Conservation (phyloP, 345 rosid genomes). For the Carallia pectinifolia region DNA sequence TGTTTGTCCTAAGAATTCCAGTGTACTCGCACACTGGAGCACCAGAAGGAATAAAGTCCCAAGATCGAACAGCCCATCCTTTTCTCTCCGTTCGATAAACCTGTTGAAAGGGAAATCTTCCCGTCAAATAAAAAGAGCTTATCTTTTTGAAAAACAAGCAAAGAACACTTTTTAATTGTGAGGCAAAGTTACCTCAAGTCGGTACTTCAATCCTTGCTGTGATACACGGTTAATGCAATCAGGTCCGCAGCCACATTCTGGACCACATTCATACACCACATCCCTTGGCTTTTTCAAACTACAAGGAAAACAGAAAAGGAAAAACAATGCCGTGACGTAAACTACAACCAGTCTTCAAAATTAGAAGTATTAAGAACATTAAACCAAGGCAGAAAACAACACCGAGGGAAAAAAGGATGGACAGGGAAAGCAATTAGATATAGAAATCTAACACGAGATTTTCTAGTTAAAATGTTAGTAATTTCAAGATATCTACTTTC, state of each 20-base stretch:
- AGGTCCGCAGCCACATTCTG: constrained; percentile 30
- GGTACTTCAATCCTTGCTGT: constrained; percentile 20
- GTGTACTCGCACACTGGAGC: constrained; percentile 27
- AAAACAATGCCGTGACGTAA: background rate
- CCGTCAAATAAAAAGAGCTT: background rate
- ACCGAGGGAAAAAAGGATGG: too few relatives aligned
- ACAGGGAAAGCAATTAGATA: background rate
- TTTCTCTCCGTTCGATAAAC: constrained; percentile 23
- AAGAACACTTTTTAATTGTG: background rate
- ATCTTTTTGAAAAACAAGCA: background rate
- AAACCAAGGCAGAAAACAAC: background rate
- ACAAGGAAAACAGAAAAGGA: background rate
- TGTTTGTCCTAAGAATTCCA: constrained; percentile 20
- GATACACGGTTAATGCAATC: constrained; percentile 31
- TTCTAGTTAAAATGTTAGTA: too few relatives aligned
- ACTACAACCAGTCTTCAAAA: background rate
- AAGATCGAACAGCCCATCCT: constrained; percentile 34
- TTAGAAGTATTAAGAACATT: background rate
- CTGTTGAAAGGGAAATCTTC: constrained; percentile 12
- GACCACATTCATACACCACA: constrained; percentile 34
- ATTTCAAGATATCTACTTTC: too few relatives aligned
- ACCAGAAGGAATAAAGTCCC: constrained; percentile 33
- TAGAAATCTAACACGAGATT: too few relatives aligned
- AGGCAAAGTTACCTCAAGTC: constrained; percentile 20
- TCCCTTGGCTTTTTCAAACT: constrained; percentile 29